Conservation (phyloP, 2,329 filamentous ascomycete genomes). For the Colletotrichum neosansevieriae region DNA sequence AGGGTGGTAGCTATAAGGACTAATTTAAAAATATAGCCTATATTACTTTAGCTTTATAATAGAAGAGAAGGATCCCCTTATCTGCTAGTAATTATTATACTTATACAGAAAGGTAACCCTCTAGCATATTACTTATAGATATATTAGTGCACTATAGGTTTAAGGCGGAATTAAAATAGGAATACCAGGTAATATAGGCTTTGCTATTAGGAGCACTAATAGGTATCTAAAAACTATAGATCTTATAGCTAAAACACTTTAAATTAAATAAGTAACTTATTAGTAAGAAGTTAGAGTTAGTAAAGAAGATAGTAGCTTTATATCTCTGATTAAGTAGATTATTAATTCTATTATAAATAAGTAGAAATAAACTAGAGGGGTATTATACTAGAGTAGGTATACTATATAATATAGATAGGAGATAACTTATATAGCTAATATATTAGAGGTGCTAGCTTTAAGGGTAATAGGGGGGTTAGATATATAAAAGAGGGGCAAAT, state of each 20-base stretch:
- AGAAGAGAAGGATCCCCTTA: conserved; percentile 2
- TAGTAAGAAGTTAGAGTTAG: background rate
- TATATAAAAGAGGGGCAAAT: background rate
- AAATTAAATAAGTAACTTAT: conserved; percentile 3
- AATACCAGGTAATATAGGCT: conserved; percentile 6
- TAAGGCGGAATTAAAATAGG: background rate
- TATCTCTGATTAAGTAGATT: conserved; percentile 2
- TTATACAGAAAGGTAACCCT: background rate
- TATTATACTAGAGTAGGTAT: background rate
- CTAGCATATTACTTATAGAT: conserved; percentile 4
- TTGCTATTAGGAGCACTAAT: background rate
- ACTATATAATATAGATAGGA: background rate
- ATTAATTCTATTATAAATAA: background rate
- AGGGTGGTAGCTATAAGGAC: conserved; percentile 9
- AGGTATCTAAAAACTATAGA: background rate
- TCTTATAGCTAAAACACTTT: background rate
- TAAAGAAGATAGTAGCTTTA: conserved; percentile 8
- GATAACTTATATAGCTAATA: background rate
- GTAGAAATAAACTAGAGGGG: background rate
- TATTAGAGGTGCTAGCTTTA: background rate
- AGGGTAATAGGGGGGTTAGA: background rate
- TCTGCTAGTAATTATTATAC: conserved; percentile 2
- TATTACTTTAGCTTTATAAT: background rate
- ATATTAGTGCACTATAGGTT: background rate
- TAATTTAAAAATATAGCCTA: background rate